Evolutionary conservation across 345 rosid genomes (phyloP).

Genomic region (Firmiana major): DNA sequence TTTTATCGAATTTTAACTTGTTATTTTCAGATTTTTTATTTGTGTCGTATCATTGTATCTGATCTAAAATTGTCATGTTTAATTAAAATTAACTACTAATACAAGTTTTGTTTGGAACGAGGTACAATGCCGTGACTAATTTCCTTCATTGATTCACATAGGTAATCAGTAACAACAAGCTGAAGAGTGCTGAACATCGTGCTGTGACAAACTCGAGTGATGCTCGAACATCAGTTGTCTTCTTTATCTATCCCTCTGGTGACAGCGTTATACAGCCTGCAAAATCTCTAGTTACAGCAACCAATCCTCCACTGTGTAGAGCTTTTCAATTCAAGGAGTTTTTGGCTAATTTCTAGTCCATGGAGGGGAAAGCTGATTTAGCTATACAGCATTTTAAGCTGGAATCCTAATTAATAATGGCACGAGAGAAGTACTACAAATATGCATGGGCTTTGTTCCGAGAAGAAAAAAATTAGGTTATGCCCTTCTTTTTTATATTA

Average conservation of each 20-base stretch:
- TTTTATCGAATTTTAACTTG: no score
- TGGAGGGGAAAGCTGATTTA: neutral
- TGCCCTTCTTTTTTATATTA: no score
- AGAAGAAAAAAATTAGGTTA: no score
- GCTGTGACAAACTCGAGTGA: constrained; percentile 23
- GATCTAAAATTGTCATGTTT: no score
- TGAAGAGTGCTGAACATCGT: constrained; percentile 31
- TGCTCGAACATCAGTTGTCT: constrained; percentile 21
- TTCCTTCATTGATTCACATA: neutral
- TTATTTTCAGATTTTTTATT: no score
- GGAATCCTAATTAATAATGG: neutral
- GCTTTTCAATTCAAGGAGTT: constrained; percentile 16
- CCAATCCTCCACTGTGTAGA: constrained; percentile 16
- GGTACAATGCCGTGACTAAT: neutral
- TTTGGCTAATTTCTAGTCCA: neutral
- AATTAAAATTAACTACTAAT: no score
- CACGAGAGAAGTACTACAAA: no score
- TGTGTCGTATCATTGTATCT: no score
- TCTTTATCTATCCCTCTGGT: neutral
- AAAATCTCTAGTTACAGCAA: neutral
- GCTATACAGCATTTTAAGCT: constrained; percentile 13
- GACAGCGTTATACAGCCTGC: constrained; percentile 22
- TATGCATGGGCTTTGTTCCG: no score
- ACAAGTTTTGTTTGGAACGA: neutral
- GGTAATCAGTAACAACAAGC: constrained; percentile 28